Conservation (phyloP, 768 basidiomycete species). For the Baorangia bicolor region DNA sequence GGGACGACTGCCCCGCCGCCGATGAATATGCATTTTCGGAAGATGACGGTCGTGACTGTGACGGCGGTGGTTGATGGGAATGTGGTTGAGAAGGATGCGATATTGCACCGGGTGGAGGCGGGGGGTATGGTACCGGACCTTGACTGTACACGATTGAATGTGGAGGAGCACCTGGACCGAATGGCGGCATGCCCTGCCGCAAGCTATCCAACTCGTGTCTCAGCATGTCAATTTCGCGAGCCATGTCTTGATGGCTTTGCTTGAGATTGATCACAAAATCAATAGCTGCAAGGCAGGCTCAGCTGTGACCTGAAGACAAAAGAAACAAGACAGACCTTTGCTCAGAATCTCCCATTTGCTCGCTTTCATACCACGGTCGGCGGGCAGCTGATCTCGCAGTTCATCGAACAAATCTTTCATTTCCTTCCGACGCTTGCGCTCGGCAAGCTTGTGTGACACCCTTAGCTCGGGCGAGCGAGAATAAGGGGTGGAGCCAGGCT, state of each 20-base stretch:
- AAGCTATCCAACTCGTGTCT: slow-evolving; percentile 68
- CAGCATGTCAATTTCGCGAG: slow-evolving; percentile 74
- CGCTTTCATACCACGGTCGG: slow-evolving; percentile 91
- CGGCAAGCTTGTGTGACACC: slow-evolving; percentile 95
- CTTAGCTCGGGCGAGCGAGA: slow-evolving; percentile 93
- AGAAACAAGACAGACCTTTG: slow-evolving; percentile 61
- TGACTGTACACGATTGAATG: slow-evolving; percentile 53
- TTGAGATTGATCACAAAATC: slow-evolving; percentile 85
- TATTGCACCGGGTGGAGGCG: slow-evolving; percentile 45
- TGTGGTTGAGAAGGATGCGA: slow-evolving; percentile 40
- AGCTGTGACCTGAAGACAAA: neutral
- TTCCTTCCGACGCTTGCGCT: slow-evolving; percentile 95
- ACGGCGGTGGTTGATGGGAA: slow-evolving; percentile 32
- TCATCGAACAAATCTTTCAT: slow-evolving; percentile 99
- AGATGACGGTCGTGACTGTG: slow-evolving; percentile 56
- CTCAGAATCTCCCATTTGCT: slow-evolving; percentile 99
- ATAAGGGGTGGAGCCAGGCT: slow-evolving; percentile 72
- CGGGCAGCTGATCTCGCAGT: slow-evolving; percentile 87
- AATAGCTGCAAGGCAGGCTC: slow-evolving; percentile 54
- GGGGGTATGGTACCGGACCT: slow-evolving; percentile 46
- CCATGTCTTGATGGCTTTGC: slow-evolving; percentile 72
- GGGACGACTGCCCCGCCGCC: slow-evolving; percentile 34
- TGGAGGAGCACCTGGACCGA: slow-evolving; percentile 48
- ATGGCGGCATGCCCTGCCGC: slow-evolving; percentile 58
- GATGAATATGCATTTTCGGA: slow-evolving; percentile 59